These are phyloP conservation scores for Ogataea minuta DNA, from an alignment of 805 yeast species.

Conservation along the genomic window DNA sequence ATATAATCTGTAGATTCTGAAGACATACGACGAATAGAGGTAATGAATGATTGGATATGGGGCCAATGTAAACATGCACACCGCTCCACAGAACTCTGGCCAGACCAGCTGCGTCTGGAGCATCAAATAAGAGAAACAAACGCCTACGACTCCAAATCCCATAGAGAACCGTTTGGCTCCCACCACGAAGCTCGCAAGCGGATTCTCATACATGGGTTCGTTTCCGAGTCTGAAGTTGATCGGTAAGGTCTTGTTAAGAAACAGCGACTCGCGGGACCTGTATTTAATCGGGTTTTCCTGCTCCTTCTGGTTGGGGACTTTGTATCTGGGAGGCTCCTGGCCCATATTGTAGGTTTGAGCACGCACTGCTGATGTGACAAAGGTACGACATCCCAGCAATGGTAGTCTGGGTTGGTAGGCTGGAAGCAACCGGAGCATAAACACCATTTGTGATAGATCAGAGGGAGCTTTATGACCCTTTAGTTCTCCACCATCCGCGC, in stretches of 20 bases:
- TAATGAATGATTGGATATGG: constrained; percentile 59
- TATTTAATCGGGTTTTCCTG: constrained; percentile 23
- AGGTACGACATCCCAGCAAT: not conserved
- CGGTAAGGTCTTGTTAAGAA: constrained; percentile 40
- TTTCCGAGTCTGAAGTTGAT: constrained; percentile 53
- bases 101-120: constrained; percentile 52
- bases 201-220: constrained; percentile 63
- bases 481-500: constrained; percentile 8
- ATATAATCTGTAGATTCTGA: constrained; percentile 69
- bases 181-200: constrained; percentile 59
- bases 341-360: constrained; percentile 28
- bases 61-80: constrained; percentile 43
- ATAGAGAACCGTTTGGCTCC: constrained; percentile 60
- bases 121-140: constrained; percentile 61
- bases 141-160: constrained; percentile 59
- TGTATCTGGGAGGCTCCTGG: constrained; percentile 29
- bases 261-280: constrained; percentile 32
- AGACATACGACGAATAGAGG: constrained; percentile 63
- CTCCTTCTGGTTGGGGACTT: constrained; percentile 25
- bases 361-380: not conserved
- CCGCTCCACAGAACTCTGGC: constrained; percentile 42
- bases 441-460: constrained; percentile 9
- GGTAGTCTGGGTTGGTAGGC: not conserved
- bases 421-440: not conserved
- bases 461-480: constrained; percentile 1